phyloP scores from a whole-genome alignment of 805 yeast genomes.

The Nematodospora valgi region DNA sequence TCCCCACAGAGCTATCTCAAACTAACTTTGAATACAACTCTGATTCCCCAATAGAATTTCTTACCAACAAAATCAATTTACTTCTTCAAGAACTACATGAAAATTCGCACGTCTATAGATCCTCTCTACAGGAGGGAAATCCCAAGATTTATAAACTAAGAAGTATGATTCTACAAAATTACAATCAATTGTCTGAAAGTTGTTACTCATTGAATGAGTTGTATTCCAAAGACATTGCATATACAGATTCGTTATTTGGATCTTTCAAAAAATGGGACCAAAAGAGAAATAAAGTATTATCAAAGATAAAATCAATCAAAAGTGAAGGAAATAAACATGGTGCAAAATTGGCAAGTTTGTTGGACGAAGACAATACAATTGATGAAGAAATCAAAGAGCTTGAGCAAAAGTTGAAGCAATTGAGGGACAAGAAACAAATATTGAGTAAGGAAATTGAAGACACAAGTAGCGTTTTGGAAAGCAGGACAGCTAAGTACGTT shows the following conservation, averaged over 20 bases:
- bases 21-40: background rate
- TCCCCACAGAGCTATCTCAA: conserved; percentile 2
- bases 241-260: conserved; percentile 21
- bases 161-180: conserved; percentile 20
- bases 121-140: conserved; percentile 31
- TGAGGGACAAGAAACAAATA: conserved; percentile 32
- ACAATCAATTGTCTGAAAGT: conserved; percentile 40
- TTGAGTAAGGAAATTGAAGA: conserved; percentile 38
- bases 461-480: conserved; percentile 49
- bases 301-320: conserved; percentile 35
- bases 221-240: conserved; percentile 34
- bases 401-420: conserved; percentile 28
- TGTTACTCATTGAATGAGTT: conserved; percentile 45
- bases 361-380: conserved; percentile 27
- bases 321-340: conserved; percentile 43
- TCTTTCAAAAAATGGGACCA: conserved; percentile 41
- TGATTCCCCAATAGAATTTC: conserved; percentile 14
- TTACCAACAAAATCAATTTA: conserved; percentile 12
- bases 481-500: conserved; percentile 43
- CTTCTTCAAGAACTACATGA: conserved; percentile 17
- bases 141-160: conserved; percentile 27
- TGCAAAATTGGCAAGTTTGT: conserved; percentile 31
- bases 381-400: conserved; percentile 37
- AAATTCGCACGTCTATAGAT: conserved; percentile 21
- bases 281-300: conserved; percentile 29